Evolutionary conservation across 441 rosid genomes (phyloP), one percentile per base, ranked within the genome.

Genomic region (Omphalea diandra): DNA sequence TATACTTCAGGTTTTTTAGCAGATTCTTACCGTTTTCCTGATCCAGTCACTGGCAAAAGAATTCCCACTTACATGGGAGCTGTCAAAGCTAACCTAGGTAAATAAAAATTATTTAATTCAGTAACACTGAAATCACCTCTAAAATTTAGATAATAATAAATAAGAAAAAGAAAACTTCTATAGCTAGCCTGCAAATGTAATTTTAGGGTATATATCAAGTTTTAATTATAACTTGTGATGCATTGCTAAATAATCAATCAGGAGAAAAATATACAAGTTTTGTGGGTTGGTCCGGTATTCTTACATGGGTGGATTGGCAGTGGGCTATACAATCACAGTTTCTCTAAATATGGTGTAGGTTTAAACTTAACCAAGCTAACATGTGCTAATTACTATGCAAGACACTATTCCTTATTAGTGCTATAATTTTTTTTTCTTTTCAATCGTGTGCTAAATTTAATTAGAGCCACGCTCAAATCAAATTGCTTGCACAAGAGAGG

Each of bases 321-420:
- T 77, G 7, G 80, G 74, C 54, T 82, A 82, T n/a, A 68, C 80
- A 3, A 73, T 79, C 31, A 79, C 83, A 2, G 52, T 76, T 15
- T 27, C 81, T 3, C 75, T 58, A 8, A 70, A 80, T 64, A 73
- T 77, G 70, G 77, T 49, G 83, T 82, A 76, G 65, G 76, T 56
- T 36, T 10, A 31, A 8, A 31, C 3, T 15, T 57, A 17, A 17
- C 3, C 52, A 20, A n/a, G n/a, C n/a, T n/a, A n/a, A n/a, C n/a
- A n/a, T n/a, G n/a, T n/a, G n/a, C n/a, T n/a, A n/a, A n/a, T n/a
- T n/a, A n/a, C n/a, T n/a, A n/a, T n/a, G n/a, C n/a, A n/a, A n/a
- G n/a, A n/a, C n/a, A n/a, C n/a, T n/a, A n/a, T n/a, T n/a, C n/a
- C n/a, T n/a, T n/a, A n/a, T n/a, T n/a, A n/a, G n/a, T n/a, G n/a